Evolutionary conservation across 179 eudicot species (phyloP).

Genomic region (Silene vulgaris): DNA sequence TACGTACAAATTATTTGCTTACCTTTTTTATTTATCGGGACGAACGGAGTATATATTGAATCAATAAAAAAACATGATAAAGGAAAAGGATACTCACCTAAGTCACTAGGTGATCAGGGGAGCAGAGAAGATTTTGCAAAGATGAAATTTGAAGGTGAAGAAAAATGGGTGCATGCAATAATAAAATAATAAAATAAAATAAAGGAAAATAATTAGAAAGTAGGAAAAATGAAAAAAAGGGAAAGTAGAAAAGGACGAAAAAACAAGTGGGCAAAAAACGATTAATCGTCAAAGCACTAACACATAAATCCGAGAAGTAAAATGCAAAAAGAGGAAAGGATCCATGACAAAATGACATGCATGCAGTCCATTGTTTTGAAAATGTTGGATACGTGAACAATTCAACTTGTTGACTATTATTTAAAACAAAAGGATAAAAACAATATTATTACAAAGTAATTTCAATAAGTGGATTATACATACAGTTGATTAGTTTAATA

Average conservation of each 20-base stretch:
- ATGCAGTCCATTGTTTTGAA: constrained; percentile 14
- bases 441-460: too few relatives aligned
- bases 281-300: constrained; percentile 30
- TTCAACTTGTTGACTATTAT: not conserved
- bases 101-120: not conserved
- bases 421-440: too few relatives aligned
- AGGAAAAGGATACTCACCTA: constrained; percentile 27
- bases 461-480: too few relatives aligned
- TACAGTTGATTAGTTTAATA: too few relatives aligned
- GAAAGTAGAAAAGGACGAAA: constrained; percentile 28
- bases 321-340: constrained; percentile 14
- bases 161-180: not conserved
- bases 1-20: too few relatives aligned
- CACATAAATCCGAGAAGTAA: constrained; percentile 27
- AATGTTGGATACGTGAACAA: not conserved
- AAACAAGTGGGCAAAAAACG: constrained; percentile 11
- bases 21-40: too few relatives aligned
- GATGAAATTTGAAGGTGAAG: constrained; percentile 1
- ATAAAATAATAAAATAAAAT: not conserved
- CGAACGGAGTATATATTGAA: too few relatives aligned
- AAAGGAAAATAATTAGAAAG: not conserved
- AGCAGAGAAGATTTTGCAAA: constrained; percentile 5
- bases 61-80: not conserved
- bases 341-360: constrained; percentile 29
- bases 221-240: constrained; percentile 19